A percentile compares a stretch with the other conserved stretches of the same genome.
Conservation (phyloP, 2,329 filamentous ascomycete genomes). For the Bipolaris oryzae region DNA sequence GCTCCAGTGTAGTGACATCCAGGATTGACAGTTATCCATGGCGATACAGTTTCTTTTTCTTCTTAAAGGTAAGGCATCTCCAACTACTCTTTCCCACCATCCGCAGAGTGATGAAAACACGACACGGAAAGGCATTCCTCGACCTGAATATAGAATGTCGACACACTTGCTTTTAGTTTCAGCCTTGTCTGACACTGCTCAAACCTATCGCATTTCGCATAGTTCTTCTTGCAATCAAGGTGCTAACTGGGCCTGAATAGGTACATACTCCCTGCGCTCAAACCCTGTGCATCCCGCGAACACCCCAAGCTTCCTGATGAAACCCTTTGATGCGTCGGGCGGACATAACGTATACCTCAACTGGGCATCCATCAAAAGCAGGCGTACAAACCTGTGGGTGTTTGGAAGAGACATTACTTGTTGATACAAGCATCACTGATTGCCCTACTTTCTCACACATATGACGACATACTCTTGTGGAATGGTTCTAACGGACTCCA, state of each 20-base stretch:
- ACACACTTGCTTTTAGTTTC: slow-evolving; percentile 68
- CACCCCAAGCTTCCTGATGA: slow-evolving; percentile 55
- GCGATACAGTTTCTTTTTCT: slow-evolving; percentile 5
- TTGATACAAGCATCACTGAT: slow-evolving; percentile 75
- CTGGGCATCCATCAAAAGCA: slow-evolving; percentile 59
- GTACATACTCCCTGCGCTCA: slow-evolving; percentile 35
- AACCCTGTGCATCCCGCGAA: slow-evolving; percentile 21
- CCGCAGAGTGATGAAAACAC: slow-evolving; percentile 64
- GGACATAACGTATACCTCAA: slow-evolving; percentile 65
- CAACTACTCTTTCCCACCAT: slow-evolving; percentile 16
- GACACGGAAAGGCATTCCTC: slow-evolving; percentile 74
- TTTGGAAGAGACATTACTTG: slow-evolving; percentile 62
- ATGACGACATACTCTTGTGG: slow-evolving; percentile 5
- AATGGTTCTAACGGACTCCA: slow-evolving; percentile 26
- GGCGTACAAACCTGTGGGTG: slow-evolving; percentile 70
- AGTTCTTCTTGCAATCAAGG: slow-evolving; percentile 17
- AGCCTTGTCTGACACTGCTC: slow-evolving; percentile 68
- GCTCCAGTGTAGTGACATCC: slow-evolving; percentile 11
- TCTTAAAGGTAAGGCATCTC: slow-evolving; percentile 51
- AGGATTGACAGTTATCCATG: background rate
- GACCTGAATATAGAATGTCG: slow-evolving; percentile 68
- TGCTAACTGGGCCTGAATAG: slow-evolving; percentile 40
- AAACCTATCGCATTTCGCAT: slow-evolving; percentile 17
- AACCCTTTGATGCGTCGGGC: slow-evolving; percentile 71
- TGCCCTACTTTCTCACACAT: slow-evolving; percentile 24